phyloP scores from a whole-genome alignment of 306 rosid species.

The Fragaria ananassa region DNA sequence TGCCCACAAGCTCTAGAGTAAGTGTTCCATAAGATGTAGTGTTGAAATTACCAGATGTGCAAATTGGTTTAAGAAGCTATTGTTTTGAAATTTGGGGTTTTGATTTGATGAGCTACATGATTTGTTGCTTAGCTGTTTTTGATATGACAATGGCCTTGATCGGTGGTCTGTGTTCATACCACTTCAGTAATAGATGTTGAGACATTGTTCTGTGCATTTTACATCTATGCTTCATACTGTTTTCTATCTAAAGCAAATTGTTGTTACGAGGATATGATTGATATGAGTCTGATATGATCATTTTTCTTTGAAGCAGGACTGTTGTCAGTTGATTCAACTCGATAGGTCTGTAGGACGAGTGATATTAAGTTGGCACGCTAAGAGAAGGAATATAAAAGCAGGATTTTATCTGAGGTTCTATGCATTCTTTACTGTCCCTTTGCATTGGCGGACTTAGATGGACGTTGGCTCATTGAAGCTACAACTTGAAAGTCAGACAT shows the following conservation, averaged over 20 bases:
- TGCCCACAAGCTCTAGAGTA: constrained; percentile 17
- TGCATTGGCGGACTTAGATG: constrained; percentile 56
- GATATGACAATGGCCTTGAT: neutral
- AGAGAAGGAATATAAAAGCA: constrained; percentile 20
- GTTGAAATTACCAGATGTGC: neutral
- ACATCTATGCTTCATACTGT: neutral
- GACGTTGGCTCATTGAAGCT: constrained; percentile 49
- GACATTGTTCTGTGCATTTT: neutral
- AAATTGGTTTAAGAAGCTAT: neutral
- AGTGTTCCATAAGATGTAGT: neutral
- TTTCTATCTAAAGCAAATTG: neutral
- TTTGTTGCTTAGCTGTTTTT: neutral
- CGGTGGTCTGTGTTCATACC: neutral
- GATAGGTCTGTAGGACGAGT: constrained; percentile 14
- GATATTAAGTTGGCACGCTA: constrained; percentile 20
- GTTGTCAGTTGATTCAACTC: constrained; percentile 18
- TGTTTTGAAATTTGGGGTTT: neutral
- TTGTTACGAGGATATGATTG: neutral
- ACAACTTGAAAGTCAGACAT: constrained; percentile 42
- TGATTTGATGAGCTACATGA: neutral
- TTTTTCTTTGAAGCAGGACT: constrained; percentile 31
- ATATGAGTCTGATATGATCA: constrained; percentile 1
- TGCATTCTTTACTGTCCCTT: constrained; percentile 33
- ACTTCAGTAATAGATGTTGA: neutral
- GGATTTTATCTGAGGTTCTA: constrained; percentile 24